These are phyloP conservation scores for Chloranthus sessilifolius DNA, from an alignment of 164 flowering plant species.

Conservation along the genomic window DNA sequence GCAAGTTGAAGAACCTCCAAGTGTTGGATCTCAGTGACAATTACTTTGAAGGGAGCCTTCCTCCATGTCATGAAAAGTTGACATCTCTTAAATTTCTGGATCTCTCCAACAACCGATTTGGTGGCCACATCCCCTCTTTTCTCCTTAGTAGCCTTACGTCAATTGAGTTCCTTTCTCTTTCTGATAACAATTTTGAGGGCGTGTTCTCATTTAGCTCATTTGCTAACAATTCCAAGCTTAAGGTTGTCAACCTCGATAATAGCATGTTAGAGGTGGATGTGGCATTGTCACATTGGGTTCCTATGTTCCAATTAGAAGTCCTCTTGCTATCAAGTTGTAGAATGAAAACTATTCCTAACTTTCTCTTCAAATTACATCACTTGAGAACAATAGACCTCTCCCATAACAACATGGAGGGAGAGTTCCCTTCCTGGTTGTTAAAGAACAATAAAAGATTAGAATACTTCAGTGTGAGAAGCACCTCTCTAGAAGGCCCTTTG, in stretches of 20 bases:
- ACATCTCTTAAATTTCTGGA: not conserved
- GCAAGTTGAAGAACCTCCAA: slow-evolving; percentile 5
- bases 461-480: not conserved
- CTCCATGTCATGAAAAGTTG: slow-evolving; percentile 7
- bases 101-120: not conserved
- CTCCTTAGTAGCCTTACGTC: not conserved
- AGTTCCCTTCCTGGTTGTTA: slow-evolving; percentile 5
- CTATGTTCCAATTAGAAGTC: not conserved
- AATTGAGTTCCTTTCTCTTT: not conserved
- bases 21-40: slow-evolving; percentile 1
- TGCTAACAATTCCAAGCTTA: slow-evolving; percentile 7
- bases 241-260: not conserved
- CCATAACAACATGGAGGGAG: slow-evolving; percentile 1
- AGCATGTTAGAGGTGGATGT: not conserved
- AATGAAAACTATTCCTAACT: slow-evolving; percentile 1
- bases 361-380: not conserved
- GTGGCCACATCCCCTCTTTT: slow-evolving; percentile 3
- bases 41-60: slow-evolving; percentile 5
- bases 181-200: not conserved
- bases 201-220: slow-evolving; percentile 2
- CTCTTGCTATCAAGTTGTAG: not conserved
- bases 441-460: not conserved
- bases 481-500: not conserved
- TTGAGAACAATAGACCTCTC: slow-evolving; percentile 4
- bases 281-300: slow-evolving; percentile 4